These are phyloP conservation scores for Vigna angularis DNA, from an alignment of 306 rosid species.

Conservation along the genomic window DNA sequence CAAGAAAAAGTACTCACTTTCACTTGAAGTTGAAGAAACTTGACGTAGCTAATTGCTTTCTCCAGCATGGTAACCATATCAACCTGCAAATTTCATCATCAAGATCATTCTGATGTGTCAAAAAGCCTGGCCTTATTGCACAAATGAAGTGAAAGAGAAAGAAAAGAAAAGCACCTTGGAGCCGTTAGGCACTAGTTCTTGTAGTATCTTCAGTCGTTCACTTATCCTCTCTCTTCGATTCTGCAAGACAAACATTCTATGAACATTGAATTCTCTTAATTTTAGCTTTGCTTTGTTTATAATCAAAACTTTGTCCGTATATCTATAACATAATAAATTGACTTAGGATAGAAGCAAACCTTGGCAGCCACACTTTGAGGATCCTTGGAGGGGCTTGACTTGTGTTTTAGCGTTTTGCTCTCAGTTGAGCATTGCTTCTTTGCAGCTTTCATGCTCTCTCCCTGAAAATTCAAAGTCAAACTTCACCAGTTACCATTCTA, in stretches of 20 bases:
- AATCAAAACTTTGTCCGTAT: slow-evolving; percentile 38
- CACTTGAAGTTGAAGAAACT: slow-evolving; percentile 91
- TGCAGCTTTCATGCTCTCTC: slow-evolving; percentile 50
- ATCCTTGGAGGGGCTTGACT: slow-evolving; percentile 69
- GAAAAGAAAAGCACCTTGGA: slow-evolving; percentile 62
- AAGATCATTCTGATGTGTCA: background rate
- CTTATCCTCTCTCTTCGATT: slow-evolving; percentile 91
- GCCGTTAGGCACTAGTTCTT: slow-evolving; percentile 87
- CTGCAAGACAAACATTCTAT: slow-evolving; percentile 66
- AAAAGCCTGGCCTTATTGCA: slow-evolving; percentile 1
- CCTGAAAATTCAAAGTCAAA: slow-evolving; percentile 49
- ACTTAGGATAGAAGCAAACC: slow-evolving; percentile 62
- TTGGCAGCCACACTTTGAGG: slow-evolving; percentile 93
- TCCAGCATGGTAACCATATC: slow-evolving; percentile 94
- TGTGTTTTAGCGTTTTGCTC: slow-evolving; percentile 58
- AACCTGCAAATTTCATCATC: slow-evolving; percentile 57
- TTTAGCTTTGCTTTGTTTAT: slow-evolving; percentile 37
- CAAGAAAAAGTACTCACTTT: slow-evolving; percentile 62
- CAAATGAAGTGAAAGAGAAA: background rate
- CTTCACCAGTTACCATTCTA: background rate
- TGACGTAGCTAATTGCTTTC: slow-evolving; percentile 85
- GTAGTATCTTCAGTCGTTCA: slow-evolving; percentile 79
- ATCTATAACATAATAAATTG: slow-evolving; percentile 31
- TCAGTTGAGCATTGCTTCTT: slow-evolving; percentile 66
- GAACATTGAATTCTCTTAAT: background rate